Conservation (phyloP, 2,329 filamentous ascomycete genomes). For the Aspergillus sp. region DNA sequence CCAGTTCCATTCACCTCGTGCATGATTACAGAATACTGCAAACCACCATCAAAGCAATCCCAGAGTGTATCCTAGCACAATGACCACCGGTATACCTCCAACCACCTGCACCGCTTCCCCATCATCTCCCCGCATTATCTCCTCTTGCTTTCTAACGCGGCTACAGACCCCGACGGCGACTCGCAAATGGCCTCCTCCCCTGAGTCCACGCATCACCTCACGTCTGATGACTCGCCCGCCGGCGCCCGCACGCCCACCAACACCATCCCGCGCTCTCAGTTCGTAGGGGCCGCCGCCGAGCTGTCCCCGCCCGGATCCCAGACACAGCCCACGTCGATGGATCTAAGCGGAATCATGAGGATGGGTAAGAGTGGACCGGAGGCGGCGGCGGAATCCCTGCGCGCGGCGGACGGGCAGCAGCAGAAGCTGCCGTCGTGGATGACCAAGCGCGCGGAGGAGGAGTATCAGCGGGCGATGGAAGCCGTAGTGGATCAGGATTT, state of each 20-base stretch:
- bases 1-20: too few species aligned
- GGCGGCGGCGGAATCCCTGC: background rate
- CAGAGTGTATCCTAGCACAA: background rate
- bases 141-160: slow-evolving; percentile 10
- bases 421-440: slow-evolving; percentile 50
- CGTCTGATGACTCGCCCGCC: slow-evolving; percentile 37
- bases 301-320: slow-evolving; percentile 57
- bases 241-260: slow-evolving; percentile 45
- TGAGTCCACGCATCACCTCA: slow-evolving; percentile 30
- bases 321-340: slow-evolving; percentile 10
- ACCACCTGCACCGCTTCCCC: background rate
- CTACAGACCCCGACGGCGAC: slow-evolving; percentile 52
- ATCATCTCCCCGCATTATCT: background rate
- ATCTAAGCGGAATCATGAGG: background rate
- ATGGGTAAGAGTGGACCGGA: background rate
- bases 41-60: too few species aligned
- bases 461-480: slow-evolving; percentile 51
- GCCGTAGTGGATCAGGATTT: slow-evolving; percentile 53
- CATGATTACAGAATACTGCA: too few species aligned
- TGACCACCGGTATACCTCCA: slow-evolving; percentile 1
- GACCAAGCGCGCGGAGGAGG: slow-evolving; percentile 57
- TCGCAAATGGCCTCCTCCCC: slow-evolving; percentile 54
- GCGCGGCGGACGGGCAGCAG: slow-evolving; percentile 9
- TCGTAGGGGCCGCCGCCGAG: slow-evolving; percentile 36
- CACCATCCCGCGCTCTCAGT: slow-evolving; percentile 21